phyloP scores from a whole-genome alignment of 352 stramenopile genomes.

The Phytophthora pisi region DNA sequence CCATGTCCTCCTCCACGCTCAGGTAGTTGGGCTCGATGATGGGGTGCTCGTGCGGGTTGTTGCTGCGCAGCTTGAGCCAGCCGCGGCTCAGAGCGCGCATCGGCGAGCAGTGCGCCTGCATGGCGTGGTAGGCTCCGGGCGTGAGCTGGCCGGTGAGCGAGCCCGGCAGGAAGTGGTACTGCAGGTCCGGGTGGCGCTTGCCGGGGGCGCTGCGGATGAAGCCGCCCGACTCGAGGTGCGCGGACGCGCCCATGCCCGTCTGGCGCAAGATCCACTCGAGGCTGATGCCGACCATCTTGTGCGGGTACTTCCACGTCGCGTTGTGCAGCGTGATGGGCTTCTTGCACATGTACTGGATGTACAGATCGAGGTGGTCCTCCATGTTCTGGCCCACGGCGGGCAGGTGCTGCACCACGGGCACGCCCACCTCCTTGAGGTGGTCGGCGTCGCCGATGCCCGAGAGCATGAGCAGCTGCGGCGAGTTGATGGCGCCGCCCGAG shows the following conservation, averaged over 20 bases:
- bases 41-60: conserved; percentile 75
- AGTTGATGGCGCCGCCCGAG: conserved; percentile 89
- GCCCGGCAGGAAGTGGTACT: conserved; percentile 91
- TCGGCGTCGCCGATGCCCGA: conserved; percentile 84
- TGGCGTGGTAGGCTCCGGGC: conserved; percentile 61
- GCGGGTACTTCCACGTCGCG: conserved; percentile 88
- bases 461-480: conserved; percentile 87
- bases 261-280: conserved; percentile 83
- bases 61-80: conserved; percentile 79
- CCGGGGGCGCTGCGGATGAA: conserved; percentile 71
- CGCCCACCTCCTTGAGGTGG: conserved; percentile 74
- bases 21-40: conserved; percentile 92
- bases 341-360: conserved; percentile 90
- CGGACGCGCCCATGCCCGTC: conserved; percentile 76
- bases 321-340: conserved; percentile 91
- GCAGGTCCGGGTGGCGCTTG: conserved; percentile 86
- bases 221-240: conserved; percentile 84
- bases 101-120: conserved; percentile 89
- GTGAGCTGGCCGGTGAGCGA: conserved; percentile 55
- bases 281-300: conserved; percentile 87
- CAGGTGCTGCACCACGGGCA: conserved; percentile 79
- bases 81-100: conserved; percentile 89
- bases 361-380: conserved; percentile 90
- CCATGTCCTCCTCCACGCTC: conserved; percentile 74
- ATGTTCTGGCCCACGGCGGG: conserved; percentile 88